phyloP scores from a whole-genome alignment of 2,329 filamentous ascomycete species.

The Talaromyces sp. region DNA sequence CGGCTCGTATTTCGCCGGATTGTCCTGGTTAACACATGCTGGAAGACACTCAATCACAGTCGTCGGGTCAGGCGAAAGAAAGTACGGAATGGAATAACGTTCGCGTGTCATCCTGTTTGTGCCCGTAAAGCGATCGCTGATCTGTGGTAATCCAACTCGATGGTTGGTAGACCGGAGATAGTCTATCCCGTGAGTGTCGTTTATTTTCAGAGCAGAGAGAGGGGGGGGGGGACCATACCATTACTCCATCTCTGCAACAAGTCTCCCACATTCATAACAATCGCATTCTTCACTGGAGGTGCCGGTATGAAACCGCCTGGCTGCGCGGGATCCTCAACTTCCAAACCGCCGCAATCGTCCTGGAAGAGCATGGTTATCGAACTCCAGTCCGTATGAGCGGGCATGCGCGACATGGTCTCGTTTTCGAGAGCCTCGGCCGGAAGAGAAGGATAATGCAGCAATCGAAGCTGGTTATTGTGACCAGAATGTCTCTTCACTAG shows the following conservation, averaged over 20 bases:
- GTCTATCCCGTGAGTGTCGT: conserved; percentile 24
- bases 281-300: conserved; percentile 34
- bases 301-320: conserved; percentile 39
- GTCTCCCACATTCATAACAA: conserved; percentile 48
- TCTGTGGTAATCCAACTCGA: conserved; percentile 45
- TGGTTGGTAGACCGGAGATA: conserved; percentile 50
- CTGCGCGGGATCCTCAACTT: conserved; percentile 42
- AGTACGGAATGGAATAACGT: conserved; percentile 58
- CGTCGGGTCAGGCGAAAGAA: conserved; percentile 48
- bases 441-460: conserved; percentile 55
- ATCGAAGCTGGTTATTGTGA: conserved; percentile 54
- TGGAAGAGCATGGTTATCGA: conserved; percentile 52
- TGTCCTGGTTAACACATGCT: conserved; percentile 38
- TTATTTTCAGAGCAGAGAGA: not conserved
- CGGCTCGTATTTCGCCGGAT: conserved; percentile 48
- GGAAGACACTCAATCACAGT: conserved; percentile 50
- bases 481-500: conserved; percentile 49
- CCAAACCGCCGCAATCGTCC: conserved; percentile 47
- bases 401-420: conserved; percentile 43
- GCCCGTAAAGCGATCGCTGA: conserved; percentile 33
- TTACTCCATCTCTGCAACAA: conserved; percentile 48
- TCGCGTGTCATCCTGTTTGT: conserved; percentile 41
- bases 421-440: conserved; percentile 40
- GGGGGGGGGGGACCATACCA: conserved; percentile 22
- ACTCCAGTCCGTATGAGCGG: conserved; percentile 52